These are phyloP conservation scores for Fraxinus latifolia DNA, from an alignment of 305 asterid genomes.

Conservation along the genomic window DNA sequence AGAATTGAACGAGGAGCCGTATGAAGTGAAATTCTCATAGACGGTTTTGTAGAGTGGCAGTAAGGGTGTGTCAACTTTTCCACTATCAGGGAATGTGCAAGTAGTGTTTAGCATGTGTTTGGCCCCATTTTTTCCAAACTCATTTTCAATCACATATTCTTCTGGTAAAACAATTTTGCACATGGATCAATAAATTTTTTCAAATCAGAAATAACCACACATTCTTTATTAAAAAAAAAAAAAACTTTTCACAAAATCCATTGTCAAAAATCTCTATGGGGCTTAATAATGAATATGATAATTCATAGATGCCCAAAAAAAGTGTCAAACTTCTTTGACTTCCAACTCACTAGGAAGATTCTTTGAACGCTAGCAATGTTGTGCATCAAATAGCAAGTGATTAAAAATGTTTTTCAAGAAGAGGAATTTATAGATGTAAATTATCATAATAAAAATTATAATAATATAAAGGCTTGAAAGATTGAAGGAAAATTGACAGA, in stretches of 20 bases:
- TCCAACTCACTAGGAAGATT: neutral
- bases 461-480: neutral
- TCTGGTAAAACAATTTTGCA: neutral
- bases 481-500: neutral
- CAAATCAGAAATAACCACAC: neutral
- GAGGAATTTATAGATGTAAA: neutral
- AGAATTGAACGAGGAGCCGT: no score
- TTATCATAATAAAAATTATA: neutral
- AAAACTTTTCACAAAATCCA: neutral
- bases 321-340: neutral
- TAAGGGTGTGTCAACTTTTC: no score
- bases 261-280: neutral
- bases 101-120: neutral
- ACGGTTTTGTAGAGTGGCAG: no score
- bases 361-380: neutral
- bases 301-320: neutral
- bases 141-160: neutral
- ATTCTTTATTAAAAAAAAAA: no score
- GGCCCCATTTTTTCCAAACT: neutral
- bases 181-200: neutral
- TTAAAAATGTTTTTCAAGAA: neutral
- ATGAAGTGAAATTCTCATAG: no score
- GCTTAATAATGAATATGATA: neutral
- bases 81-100: neutral
- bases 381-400: neutral